phyloP scores from a whole-genome alignment of 208 protist genomes.

The Crithidia acanthocephali region DNA sequence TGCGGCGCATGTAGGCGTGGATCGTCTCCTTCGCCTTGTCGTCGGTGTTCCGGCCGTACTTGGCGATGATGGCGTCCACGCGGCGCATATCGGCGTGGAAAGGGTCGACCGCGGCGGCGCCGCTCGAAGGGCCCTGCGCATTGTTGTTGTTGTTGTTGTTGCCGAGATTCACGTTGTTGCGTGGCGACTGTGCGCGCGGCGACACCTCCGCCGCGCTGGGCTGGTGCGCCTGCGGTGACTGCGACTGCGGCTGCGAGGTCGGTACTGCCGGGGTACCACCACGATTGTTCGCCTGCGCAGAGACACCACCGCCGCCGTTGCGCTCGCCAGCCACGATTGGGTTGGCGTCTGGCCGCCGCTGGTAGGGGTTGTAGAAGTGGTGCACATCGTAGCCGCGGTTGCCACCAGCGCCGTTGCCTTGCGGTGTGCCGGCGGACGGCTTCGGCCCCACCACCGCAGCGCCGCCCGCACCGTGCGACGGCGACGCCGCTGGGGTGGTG shows the following conservation, averaged over 20 bases:
- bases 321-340: conserved; percentile 16
- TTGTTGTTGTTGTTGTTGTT: conserved; percentile 1
- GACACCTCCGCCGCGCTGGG: conserved; percentile 5
- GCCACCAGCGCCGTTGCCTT: not conserved
- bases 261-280: not conserved
- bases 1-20: conserved; percentile 88
- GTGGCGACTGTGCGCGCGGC: conserved; percentile 14
- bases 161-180: conserved; percentile 30
- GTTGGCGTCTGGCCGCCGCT: conserved; percentile 9
- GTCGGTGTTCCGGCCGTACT: conserved; percentile 74
- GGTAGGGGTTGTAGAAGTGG: conserved; percentile 25
- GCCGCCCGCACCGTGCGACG: conserved; percentile 5
- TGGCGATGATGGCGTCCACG: conserved; percentile 83
- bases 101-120: conserved; percentile 21
- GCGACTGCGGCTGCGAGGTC: conserved; percentile 13
- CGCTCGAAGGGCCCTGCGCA: conserved; percentile 1
- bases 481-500: not conserved
- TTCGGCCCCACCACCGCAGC: conserved; percentile 48
- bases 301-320: not conserved
- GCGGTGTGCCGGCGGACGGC: conserved; percentile 21
- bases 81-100: conserved; percentile 75
- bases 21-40: conserved; percentile 82
- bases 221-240: conserved; percentile 4
- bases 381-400: conserved; percentile 21
- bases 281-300: not conserved